These are phyloP conservation scores for Emergomyces orientalis DNA, from an alignment of 2,329 filamentous ascomycete genomes.

Conservation along the genomic window DNA sequence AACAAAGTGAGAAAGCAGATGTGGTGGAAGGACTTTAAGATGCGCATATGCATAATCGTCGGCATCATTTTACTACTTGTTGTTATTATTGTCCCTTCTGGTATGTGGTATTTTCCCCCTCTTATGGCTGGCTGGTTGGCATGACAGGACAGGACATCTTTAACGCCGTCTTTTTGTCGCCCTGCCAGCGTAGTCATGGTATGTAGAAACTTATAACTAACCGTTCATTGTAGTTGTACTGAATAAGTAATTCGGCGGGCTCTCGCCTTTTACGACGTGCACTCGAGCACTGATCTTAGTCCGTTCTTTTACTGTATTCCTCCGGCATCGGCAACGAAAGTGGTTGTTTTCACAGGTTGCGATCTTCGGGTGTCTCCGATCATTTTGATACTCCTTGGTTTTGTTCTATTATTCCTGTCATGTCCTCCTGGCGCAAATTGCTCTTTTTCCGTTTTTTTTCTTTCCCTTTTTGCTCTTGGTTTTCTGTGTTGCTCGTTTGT, in stretches of 20 bases:
- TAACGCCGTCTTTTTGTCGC: conserved; percentile 4
- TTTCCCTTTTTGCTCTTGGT: not conserved
- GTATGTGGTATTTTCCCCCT: conserved; percentile 47
- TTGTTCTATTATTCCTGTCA: conserved; percentile 6
- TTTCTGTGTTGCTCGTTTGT: not conserved
- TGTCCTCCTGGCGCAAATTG: conserved; percentile 2
- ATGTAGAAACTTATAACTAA: conserved; percentile 3
- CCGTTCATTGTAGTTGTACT: conserved; percentile 12
- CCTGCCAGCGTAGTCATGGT: not conserved
- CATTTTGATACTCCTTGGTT: conserved; percentile 3
- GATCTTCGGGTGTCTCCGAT: not conserved
- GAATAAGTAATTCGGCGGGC: conserved; percentile 9
- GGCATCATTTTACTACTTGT: conserved; percentile 86
- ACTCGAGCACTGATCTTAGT: not conserved
- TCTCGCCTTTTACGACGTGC: not conserved
- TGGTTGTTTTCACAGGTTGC: not conserved
- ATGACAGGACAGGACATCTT: not conserved
- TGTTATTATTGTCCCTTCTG: conserved; percentile 85
- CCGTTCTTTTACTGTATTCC: not conserved
- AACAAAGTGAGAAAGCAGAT: conserved; percentile 95
- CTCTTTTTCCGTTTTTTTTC: not conserved
- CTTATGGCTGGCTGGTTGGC: not conserved
- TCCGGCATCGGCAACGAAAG: not conserved
- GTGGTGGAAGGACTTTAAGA: conserved; percentile 99
- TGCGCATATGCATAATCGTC: conserved; percentile 90